Evolutionary conservation across 441 rosid species (phyloP), one percentile per base, ranked within the genome.

Genomic region (Dalechampia spathulata): DNA sequence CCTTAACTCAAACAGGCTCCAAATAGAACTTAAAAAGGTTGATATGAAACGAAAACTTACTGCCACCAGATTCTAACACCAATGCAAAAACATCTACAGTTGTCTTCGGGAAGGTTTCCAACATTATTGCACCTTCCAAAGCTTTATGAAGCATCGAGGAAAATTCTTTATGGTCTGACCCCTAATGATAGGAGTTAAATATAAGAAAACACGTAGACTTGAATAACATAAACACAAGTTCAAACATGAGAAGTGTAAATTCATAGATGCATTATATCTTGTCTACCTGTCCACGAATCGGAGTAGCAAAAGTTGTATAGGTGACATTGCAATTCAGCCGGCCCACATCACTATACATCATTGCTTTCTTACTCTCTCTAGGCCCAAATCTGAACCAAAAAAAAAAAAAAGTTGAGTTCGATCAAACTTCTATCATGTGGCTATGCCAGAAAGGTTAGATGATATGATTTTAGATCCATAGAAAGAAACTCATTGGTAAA

Each of bases 361-460:
- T 86, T 36, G 99, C 95, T 74, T 89, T 89, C 83, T 87, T 90
- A 72, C 95, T 93, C 71, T 93, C 97, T 72, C 96, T 82, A 20
- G 99, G 99, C 60, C 99, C 99, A 72, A 87, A 93, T 49, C 96
- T 88, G 75, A 60, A 74, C 7, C 59, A 59, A 48, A 2, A 55
- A 43, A 38, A 6, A 37, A 14, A 39, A 47, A 2, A 2, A 4
- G 17, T 27, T 12, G 40, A 44, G 27, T 17, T 5, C 16, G 42
- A 12, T 22, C 23, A 23, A 23, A 11, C 6, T 25, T 38, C 20
- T 52, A 45, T 38, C 27, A n/a, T 25, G 15, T 45, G 25, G 37
- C 46, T 36, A 28, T 36, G 59, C 28, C 25, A 28, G 17, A 28
- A 20, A n/a, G n/a, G n/a, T n/a, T n/a, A n/a, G n/a, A n/a, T n/a